phyloP scores from a whole-genome alignment of 352 stramenopile genomes.

The Globisporangium camurandrum region DNA sequence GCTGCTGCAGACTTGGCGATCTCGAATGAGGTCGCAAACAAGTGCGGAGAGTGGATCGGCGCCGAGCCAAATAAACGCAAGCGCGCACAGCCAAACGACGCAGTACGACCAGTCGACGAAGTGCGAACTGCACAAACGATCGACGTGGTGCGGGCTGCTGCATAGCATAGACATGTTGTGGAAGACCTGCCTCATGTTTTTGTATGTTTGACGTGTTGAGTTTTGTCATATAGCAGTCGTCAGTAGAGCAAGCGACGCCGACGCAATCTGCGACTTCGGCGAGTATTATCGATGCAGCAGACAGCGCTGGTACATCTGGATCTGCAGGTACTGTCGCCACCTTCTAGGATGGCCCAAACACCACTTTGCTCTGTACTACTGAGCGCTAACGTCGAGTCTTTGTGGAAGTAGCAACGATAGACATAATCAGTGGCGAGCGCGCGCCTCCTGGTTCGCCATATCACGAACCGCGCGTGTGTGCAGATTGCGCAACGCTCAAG shows the following conservation, averaged over 20 bases:
- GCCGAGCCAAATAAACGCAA: constrained; percentile 37
- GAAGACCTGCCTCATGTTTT: too few species aligned
- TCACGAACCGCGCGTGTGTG: constrained; percentile 1
- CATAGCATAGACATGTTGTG: too few species aligned
- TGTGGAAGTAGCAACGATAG: too few species aligned
- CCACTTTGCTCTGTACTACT: too few species aligned
- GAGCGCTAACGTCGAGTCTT: too few species aligned
- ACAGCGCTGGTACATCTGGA: neutral
- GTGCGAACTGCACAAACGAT: neutral
- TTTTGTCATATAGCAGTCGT: too few species aligned
- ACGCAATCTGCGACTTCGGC: too few species aligned
- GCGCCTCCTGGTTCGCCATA: neutral
- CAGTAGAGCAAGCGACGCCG: neutral
- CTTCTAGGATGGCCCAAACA: too few species aligned
- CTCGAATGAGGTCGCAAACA: constrained; percentile 13
- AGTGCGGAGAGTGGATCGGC: constrained; percentile 21
- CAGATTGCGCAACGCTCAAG: constrained; percentile 1
- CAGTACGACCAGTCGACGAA: neutral
- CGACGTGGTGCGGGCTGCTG: too few species aligned
- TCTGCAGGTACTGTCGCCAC: neutral
- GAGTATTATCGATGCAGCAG: too few species aligned
- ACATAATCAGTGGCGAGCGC: too few species aligned
- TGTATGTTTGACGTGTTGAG: too few species aligned
- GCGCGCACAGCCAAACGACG: constrained; percentile 9
- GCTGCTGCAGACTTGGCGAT: constrained; percentile 8